Conservation (phyloP, 345 rosid genomes). For the Heritiera fomes region DNA sequence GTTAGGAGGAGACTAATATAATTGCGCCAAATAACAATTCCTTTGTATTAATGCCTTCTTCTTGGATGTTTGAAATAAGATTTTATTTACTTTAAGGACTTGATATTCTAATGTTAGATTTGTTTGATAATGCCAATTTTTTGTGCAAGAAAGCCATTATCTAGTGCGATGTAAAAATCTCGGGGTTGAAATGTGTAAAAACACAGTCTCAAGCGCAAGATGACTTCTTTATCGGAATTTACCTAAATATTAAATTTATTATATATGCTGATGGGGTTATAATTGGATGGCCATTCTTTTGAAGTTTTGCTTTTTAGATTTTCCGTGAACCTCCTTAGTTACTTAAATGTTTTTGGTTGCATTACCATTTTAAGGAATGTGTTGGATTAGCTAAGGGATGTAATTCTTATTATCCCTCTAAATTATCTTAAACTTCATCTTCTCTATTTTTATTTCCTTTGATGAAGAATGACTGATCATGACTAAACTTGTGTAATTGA, state of each 20-base stretch:
- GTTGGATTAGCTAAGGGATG: background rate
- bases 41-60: background rate
- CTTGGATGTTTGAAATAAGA: background rate
- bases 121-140: background rate
- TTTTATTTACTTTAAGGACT: conserved; percentile 3
- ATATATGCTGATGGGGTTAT: background rate
- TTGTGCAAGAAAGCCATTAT: background rate
- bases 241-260: background rate
- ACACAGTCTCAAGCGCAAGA: background rate
- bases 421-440: conserved; percentile 6
- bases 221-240: background rate
- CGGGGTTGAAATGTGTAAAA: background rate
- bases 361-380: conserved; percentile 2
- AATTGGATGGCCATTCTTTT: conserved; percentile 4
- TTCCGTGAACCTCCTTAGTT: background rate
- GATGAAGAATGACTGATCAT: background rate
- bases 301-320: conserved; percentile 2
- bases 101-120: background rate
- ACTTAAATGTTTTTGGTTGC: background rate
- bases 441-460: background rate
- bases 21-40: background rate
- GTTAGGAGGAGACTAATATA: background rate
- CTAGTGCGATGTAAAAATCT: conserved; percentile 6
- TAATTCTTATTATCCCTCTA: background rate
- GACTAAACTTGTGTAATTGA: conserved; percentile 14